Percentiles rank a stretch among this genome's conserved stretches.
Conservation (phyloP, 257 asterid genomes). For the Lycium barbarum region DNA sequence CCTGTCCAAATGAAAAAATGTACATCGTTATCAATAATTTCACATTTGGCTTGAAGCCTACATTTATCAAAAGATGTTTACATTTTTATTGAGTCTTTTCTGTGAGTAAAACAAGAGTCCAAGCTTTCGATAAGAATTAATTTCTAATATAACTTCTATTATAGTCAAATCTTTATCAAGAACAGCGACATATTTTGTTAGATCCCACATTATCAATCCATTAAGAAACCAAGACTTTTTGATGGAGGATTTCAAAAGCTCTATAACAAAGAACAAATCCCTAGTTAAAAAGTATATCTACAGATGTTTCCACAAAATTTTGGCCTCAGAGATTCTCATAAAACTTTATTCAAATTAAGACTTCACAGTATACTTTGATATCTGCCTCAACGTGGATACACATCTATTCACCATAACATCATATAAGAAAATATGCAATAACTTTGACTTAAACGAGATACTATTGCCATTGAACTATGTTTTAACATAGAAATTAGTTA, state of each 20-base stretch:
- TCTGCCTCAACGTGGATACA: too few species aligned
- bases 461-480: neutral
- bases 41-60: neutral
- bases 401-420: neutral
- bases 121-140: slow-evolving; percentile 1
- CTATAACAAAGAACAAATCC: neutral
- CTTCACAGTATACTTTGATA: neutral
- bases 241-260: neutral
- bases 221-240: slow-evolving; percentile 1
- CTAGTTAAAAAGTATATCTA: neutral
- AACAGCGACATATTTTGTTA: neutral
- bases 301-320: neutral
- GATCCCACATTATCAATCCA: neutral
- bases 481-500: neutral
- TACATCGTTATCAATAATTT: neutral
- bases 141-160: neutral
- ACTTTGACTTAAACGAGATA: neutral
- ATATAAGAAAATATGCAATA: neutral
- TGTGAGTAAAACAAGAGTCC: neutral
- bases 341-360: neutral
- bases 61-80: neutral
- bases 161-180: neutral
- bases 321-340: slow-evolving; percentile 9
- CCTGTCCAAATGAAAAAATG: neutral
- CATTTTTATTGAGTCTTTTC: neutral